Evolutionary conservation across 176 grass and related monocot species (phyloP), one percentile per base, ranked within the genome.

Genomic region (Dendrocalamus sinicus): DNA sequence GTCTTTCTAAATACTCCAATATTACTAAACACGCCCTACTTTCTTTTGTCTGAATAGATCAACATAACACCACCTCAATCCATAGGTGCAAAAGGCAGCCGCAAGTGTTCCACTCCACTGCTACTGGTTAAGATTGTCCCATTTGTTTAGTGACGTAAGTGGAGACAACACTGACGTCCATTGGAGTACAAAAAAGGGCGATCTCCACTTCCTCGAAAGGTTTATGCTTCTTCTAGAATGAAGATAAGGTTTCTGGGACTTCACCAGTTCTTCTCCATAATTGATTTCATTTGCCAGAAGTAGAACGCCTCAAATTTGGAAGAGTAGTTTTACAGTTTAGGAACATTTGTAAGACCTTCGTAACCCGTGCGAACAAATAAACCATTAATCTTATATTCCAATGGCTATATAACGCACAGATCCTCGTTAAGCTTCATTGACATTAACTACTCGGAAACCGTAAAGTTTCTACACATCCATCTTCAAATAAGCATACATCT

Each of bases 51-150:
- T 50, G n/a, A 73, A 58, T 58, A n/a, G 20, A 8, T n/a, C 20
- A 4, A n/a, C 55, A n/a, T 11, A 4, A 10, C 3, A n/a, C 0
- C 20, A 59, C 22, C 55, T 22, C 20, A 10, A 32, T 67, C 9
- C 77, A 24, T 22, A 13, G 14, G 43, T n/a, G 62, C 23, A 67
- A 13, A 67, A 67, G 28, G 77, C 26, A 2, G 44, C 63, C 6
- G 5, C 77, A 19, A 37, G 61, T 67, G 61, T 67, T 67, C 78
- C 26, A 67, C 45, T 67, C 78, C 26, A 67, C 45, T 37, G 62
- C 17, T n/a, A n/a, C 62, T 11, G 16, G 45, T 20, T 23, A 79
- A 66, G 24, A 81, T 22, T 46, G 26, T 53, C n/a, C 78, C 26
- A 53, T 79, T 66, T 50, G 4, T 28, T 63, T 26, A 79, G 58